A percentile compares a stretch with the other conserved stretches of the same genome.
phyloP scores from a whole-genome alignment of 192 early-diverging fungal species.

The Coemansia sp. region DNA sequence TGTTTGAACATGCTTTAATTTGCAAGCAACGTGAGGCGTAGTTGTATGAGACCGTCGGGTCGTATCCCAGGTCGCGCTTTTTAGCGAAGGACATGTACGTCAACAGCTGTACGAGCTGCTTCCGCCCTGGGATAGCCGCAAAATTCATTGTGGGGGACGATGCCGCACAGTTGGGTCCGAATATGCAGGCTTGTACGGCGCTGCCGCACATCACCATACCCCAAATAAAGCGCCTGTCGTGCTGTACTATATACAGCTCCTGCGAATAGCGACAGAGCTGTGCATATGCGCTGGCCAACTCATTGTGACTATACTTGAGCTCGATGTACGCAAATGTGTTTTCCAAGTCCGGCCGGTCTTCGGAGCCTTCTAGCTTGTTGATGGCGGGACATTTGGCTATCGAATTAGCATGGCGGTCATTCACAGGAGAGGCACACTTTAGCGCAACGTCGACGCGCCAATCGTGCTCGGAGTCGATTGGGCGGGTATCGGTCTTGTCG shows the following conservation, averaged over 20 bases:
- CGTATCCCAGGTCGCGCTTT: not conserved
- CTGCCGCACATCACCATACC: constrained; percentile 1
- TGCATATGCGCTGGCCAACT: not conserved
- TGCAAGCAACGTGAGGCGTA: too few species aligned
- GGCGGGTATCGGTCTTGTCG: not conserved
- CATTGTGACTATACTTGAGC: not conserved
- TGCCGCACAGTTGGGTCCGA: not conserved
- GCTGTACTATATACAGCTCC: not conserved
- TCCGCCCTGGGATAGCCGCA: not conserved
- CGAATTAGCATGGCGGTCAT: too few species aligned
- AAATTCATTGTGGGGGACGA: constrained; percentile 1
- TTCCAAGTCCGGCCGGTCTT: not conserved
- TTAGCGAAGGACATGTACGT: constrained; percentile 3
- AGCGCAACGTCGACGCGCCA: not conserved
- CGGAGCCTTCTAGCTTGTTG: not conserved
- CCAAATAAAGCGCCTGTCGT: constrained; percentile 4
- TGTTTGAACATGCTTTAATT: too few species aligned
- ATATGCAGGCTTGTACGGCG: not conserved
- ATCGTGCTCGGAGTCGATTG: not conserved
- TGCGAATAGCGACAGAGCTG: constrained; percentile 7
- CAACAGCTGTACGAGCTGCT: not conserved
- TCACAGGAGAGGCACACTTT: too few species aligned
- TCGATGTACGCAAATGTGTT: not conserved
- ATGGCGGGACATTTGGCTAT: not conserved
- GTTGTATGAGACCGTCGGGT: not conserved